A percentile compares a stretch with the other conserved stretches of the same genome.
Conservation (phyloP, 768 basidiomycete genomes). For the Agaricus sinodeliciosus region DNA sequence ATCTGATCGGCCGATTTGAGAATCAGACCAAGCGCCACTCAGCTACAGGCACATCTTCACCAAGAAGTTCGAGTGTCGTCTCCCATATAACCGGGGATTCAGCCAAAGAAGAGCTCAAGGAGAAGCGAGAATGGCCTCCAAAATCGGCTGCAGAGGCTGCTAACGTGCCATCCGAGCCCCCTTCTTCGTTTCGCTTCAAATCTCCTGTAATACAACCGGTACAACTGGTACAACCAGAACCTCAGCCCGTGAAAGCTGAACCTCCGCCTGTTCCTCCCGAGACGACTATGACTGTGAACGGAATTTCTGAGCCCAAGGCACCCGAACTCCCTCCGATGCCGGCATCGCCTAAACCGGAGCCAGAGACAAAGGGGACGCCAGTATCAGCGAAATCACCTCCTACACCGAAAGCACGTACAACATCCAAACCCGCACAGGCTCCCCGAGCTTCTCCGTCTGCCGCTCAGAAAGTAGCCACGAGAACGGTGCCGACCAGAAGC, state of each 20-base stretch:
- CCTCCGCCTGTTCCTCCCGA: background rate
- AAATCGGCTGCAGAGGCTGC: constrained; percentile 22
- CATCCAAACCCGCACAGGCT: constrained; percentile 13
- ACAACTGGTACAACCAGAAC: background rate
- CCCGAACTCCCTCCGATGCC: constrained; percentile 6
- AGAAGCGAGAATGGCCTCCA: constrained; percentile 77
- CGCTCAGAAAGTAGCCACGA: constrained; percentile 17
- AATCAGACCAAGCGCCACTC: constrained; percentile 62
- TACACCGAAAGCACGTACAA: constrained; percentile 1
- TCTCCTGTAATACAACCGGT: background rate
- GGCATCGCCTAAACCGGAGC: constrained; percentile 19
- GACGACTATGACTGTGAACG: constrained; percentile 1
- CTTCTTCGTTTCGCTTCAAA: constrained; percentile 5
- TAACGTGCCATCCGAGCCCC: background rate
- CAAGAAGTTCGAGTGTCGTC: constrained; percentile 61
- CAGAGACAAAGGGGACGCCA: background rate
- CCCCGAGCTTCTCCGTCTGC: constrained; percentile 17
- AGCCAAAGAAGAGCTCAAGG: constrained; percentile 58
- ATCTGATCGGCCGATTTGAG: constrained; percentile 86
- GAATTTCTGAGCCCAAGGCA: constrained; percentile 1
- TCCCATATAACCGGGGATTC: constrained; percentile 62
- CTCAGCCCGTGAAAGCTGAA: background rate
- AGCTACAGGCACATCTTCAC: constrained; percentile 27
- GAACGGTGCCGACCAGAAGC: constrained; percentile 9
- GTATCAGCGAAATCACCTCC: too few relatives aligned